phyloP scores from a whole-genome alignment of 1,284 basidiomycete species.

The Ceratobasidium sp. region DNA sequence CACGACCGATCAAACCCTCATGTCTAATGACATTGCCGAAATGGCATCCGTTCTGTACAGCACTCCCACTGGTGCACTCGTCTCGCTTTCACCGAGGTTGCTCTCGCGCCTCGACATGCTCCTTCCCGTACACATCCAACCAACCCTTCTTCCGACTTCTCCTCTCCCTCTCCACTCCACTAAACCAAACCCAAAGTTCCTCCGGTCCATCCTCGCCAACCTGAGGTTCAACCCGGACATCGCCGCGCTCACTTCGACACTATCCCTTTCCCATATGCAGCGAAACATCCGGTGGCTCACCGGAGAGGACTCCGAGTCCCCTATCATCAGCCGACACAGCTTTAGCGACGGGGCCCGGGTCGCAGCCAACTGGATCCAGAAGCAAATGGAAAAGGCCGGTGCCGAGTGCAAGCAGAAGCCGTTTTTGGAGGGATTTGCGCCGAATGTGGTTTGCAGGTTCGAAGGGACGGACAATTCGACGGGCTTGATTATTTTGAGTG shows the following conservation, averaged over 20 bases:
- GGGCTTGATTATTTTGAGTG: slow-evolving; percentile 27
- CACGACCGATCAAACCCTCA: not conserved
- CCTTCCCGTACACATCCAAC: slow-evolving; percentile 43
- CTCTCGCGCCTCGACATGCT: slow-evolving; percentile 38
- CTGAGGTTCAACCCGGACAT: slow-evolving; percentile 59
- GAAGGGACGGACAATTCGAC: slow-evolving; percentile 32
- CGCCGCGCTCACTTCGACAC: slow-evolving; percentile 69
- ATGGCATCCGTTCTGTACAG: slow-evolving; percentile 39
- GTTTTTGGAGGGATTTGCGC: slow-evolving; percentile 78
- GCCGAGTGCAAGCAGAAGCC: slow-evolving; percentile 72
- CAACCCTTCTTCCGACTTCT: slow-evolving; percentile 44
- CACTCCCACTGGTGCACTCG: slow-evolving; percentile 45
- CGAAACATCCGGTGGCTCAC: slow-evolving; percentile 82
- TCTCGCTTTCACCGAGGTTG: slow-evolving; percentile 45
- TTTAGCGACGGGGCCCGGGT: slow-evolving; percentile 74
- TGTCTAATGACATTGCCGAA: not conserved
- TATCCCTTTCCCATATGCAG: slow-evolving; percentile 70
- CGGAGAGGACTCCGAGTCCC: slow-evolving; percentile 75
- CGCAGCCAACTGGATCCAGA: slow-evolving; percentile 81
- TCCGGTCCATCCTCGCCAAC: slow-evolving; percentile 37
- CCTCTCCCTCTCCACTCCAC: slow-evolving; percentile 26
- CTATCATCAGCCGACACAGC: slow-evolving; percentile 78
- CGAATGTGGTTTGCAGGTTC: slow-evolving; percentile 78
- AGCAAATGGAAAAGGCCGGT: slow-evolving; percentile 74
- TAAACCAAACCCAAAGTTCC: slow-evolving; percentile 39